A percentile compares a stretch with the other conserved stretches of the same genome.
These are phyloP conservation scores for Lathyrus tuberosus DNA, from an alignment of 306 rosid genomes.

Conservation along the genomic window DNA sequence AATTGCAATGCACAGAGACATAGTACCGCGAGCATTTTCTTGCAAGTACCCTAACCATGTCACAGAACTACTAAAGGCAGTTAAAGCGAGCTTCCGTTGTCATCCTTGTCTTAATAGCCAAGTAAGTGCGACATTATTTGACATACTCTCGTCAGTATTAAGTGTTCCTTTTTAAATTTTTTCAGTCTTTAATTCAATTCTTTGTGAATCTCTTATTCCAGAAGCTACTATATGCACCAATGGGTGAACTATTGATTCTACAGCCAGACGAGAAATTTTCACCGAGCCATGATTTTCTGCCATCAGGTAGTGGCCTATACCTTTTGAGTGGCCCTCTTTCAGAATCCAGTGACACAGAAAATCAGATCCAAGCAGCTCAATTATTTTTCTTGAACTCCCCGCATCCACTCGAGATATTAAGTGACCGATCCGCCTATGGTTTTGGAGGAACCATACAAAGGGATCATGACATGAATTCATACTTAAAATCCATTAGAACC, in stretches of 20 bases:
- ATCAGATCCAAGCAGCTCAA: conserved; percentile 69
- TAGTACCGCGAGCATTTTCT: conserved; percentile 93
- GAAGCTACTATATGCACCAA: conserved; percentile 80
- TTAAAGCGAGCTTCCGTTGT: conserved; percentile 75
- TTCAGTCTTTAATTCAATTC: conserved; percentile 58
- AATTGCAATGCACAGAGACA: conserved; percentile 87
- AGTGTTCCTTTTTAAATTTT: not conserved
- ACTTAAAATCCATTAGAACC: conserved; percentile 60
- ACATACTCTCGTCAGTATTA: not conserved
- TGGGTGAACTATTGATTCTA: conserved; percentile 86
- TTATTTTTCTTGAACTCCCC: conserved; percentile 80
- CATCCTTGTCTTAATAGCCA: conserved; percentile 87
- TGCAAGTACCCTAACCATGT: conserved; percentile 90
- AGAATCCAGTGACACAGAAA: conserved; percentile 52
- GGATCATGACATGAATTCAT: conserved; percentile 92
- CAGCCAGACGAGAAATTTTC: conserved; percentile 92
- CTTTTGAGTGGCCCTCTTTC: conserved; percentile 54
- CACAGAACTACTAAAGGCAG: conserved; percentile 78
- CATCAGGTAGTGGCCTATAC: conserved; percentile 87
- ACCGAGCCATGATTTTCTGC: conserved; percentile 83
- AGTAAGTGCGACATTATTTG: conserved; percentile 62
- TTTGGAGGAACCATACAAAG: conserved; percentile 78
- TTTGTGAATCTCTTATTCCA: conserved; percentile 37
- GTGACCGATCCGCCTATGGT: conserved; percentile 87
- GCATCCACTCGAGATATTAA: conserved; percentile 88